These are phyloP conservation scores for Aureobasidium sp. DNA, from an alignment of 2,329 filamentous ascomycete species.

Conservation along the genomic window DNA sequence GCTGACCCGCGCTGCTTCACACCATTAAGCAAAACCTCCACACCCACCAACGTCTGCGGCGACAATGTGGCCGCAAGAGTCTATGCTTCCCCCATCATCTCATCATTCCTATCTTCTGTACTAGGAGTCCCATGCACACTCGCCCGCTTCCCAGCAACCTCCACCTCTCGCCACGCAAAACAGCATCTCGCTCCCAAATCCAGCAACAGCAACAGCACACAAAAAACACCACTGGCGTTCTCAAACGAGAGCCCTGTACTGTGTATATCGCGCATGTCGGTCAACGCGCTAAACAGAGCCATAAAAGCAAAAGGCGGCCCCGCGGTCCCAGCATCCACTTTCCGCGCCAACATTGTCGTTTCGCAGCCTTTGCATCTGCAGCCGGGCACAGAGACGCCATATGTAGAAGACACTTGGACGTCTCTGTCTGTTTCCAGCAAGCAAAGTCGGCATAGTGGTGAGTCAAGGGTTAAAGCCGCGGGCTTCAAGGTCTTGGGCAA, in stretches of 20 bases:
- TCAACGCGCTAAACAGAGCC: slow-evolving; percentile 67
- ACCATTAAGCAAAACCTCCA: slow-evolving; percentile 27
- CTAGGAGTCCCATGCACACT: slow-evolving; percentile 76
- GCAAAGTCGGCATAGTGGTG: background rate
- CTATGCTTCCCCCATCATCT: slow-evolving; percentile 61
- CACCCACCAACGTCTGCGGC: slow-evolving; percentile 67
- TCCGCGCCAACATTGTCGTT: slow-evolving; percentile 83
- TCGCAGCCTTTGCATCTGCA: slow-evolving; percentile 41
- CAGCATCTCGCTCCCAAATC: slow-evolving; percentile 46
- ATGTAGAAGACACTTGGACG: slow-evolving; percentile 75
- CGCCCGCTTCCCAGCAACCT: slow-evolving; percentile 69
- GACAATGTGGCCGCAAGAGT: slow-evolving; percentile 65
- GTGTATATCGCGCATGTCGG: slow-evolving; percentile 70
- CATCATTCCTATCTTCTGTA: slow-evolving; percentile 67
- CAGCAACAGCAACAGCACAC: slow-evolving; percentile 27
- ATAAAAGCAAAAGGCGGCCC: slow-evolving; percentile 60
- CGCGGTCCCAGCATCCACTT: slow-evolving; percentile 64
- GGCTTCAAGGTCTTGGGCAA: slow-evolving; percentile 67
- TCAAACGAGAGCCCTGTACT: slow-evolving; percentile 94
- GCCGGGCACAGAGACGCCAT: slow-evolving; percentile 51
- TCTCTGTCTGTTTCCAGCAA: slow-evolving; percentile 35
- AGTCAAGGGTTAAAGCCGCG: slow-evolving; percentile 47
- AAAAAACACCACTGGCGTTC: slow-evolving; percentile 58
- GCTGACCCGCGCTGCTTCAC: slow-evolving; percentile 55
- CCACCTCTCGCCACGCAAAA: slow-evolving; percentile 62